These are phyloP conservation scores for Colletotrichum eremochloae DNA, from an alignment of 2,329 filamentous ascomycete genomes.

Conservation along the genomic window DNA sequence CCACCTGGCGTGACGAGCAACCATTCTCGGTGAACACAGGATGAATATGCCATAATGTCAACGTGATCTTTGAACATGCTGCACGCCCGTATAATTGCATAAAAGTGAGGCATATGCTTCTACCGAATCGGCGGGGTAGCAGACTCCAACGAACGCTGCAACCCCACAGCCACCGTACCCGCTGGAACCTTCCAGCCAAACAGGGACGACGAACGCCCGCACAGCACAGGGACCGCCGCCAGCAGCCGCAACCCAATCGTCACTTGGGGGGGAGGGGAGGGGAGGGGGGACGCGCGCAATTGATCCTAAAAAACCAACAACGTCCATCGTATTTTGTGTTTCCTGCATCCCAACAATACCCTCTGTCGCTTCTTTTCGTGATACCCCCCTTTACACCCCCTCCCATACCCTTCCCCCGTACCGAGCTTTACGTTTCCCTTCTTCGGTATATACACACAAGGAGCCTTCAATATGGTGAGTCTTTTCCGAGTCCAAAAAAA, in stretches of 20 bases:
- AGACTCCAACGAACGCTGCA: slow-evolving; percentile 2
- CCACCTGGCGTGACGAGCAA: neutral
- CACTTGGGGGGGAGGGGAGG: neutral
- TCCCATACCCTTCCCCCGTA: neutral
- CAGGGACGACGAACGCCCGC: slow-evolving; percentile 6
- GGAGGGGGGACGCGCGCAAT: no score
- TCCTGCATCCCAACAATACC: neutral
- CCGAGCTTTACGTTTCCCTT: neutral
- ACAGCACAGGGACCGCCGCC: slow-evolving; percentile 6
- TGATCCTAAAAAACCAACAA: slow-evolving; percentile 17
- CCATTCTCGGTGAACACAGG: neutral
- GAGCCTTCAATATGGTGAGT: slow-evolving; percentile 35
- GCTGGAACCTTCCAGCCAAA: slow-evolving; percentile 44
- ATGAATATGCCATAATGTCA: neutral
- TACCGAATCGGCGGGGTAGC: slow-evolving; percentile 33
- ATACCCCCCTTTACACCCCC: neutral
- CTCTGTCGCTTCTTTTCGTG: neutral
- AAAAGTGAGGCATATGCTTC: neutral
- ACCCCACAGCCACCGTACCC: slow-evolving; percentile 28
- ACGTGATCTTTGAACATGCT: neutral
- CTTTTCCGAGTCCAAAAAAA: no score
- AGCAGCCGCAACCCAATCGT: slow-evolving; percentile 30
- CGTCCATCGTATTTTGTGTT: slow-evolving; percentile 4
- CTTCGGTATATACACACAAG: slow-evolving; percentile 6
- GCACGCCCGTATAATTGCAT: slow-evolving; percentile 2